A percentile compares a stretch with the other conserved stretches of the same genome.
Conservation (phyloP, 179 eudicot species). For the Camellia oleifera region DNA sequence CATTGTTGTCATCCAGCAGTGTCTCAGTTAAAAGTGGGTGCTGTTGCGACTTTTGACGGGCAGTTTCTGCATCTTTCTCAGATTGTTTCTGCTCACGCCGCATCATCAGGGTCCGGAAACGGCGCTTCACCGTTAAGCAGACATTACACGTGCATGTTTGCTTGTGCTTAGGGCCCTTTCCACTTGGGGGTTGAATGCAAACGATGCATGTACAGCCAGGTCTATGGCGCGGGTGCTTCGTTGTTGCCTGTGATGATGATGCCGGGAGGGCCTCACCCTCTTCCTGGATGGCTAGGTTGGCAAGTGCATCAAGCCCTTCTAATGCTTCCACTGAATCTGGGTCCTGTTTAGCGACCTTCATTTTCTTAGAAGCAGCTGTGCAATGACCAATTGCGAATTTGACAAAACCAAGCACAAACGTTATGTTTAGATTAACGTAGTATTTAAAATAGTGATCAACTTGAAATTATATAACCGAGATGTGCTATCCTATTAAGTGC, state of each 20-base stretch:
- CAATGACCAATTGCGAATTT: not conserved
- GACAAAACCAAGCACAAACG: not conserved
- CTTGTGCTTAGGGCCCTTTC: conserved; percentile 49
- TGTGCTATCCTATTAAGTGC: not conserved
- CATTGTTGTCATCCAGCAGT: not conserved
- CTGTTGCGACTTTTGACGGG: conserved; percentile 19
- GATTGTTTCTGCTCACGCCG: conserved; percentile 38
- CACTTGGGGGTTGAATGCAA: conserved; percentile 67
- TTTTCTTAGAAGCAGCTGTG: conserved; percentile 36
- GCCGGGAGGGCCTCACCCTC: conserved; percentile 29
- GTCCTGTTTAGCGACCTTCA: conserved; percentile 28
- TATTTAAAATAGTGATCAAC: no score
- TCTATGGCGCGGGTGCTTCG: conserved; percentile 65
- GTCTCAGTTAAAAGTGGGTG: conserved; percentile 9
- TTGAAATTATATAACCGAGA: not conserved
- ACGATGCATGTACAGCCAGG: conserved; percentile 65
- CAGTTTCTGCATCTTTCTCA: conserved; percentile 37
- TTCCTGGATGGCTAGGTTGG: conserved; percentile 31
- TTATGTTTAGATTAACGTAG: not conserved
- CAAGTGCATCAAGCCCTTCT: conserved; percentile 38
- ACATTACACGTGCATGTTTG: conserved; percentile 45
- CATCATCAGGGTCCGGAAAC: conserved; percentile 38
- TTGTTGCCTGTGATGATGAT: conserved; percentile 32
- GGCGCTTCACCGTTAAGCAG: conserved; percentile 46
- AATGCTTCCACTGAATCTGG: conserved; percentile 23